phyloP scores from a whole-genome alignment of 2,329 filamentous ascomycete genomes.

The Dryadomyces sulphureus region DNA sequence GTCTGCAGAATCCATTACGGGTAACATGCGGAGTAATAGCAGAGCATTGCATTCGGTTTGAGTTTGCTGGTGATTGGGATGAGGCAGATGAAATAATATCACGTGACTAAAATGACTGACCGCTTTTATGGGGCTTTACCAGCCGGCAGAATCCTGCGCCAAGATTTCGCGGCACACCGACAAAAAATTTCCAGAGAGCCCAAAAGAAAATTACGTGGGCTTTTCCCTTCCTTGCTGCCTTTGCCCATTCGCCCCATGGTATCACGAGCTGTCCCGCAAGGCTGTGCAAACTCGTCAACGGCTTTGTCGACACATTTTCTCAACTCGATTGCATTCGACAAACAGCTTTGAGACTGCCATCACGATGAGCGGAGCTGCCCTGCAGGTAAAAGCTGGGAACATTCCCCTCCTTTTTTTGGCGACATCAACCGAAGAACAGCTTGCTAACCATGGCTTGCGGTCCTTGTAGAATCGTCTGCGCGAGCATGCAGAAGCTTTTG shows the following conservation, averaged over 20 bases:
- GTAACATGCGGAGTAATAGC: too few species aligned
- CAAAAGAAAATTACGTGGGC: constrained; percentile 3
- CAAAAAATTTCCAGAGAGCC: constrained; percentile 11
- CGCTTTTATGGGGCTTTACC: neutral
- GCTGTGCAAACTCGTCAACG: neutral
- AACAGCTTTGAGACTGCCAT: too few species aligned
- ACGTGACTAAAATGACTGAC: neutral
- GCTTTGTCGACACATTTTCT: neutral
- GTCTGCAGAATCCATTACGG: too few species aligned
- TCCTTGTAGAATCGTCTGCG: constrained; percentile 36
- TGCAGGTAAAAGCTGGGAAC: constrained; percentile 12
- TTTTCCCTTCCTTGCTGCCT: neutral
- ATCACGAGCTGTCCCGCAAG: neutral
- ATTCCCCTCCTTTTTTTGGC: neutral
- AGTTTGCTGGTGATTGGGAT: too few species aligned
- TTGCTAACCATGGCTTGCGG: neutral
- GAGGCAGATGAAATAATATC: too few species aligned
- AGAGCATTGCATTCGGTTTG: too few species aligned
- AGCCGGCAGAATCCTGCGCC: constrained; percentile 6
- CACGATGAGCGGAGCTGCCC: constrained; percentile 9
- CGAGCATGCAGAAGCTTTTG: constrained; percentile 58
- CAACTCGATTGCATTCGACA: too few species aligned
- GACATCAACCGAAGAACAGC: neutral
- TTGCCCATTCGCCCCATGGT: neutral
- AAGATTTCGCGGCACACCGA: constrained; percentile 13